Evolutionary conservation across 2,329 filamentous ascomycete genomes (phyloP).

Genomic region (Sclerotinia glacialis): DNA sequence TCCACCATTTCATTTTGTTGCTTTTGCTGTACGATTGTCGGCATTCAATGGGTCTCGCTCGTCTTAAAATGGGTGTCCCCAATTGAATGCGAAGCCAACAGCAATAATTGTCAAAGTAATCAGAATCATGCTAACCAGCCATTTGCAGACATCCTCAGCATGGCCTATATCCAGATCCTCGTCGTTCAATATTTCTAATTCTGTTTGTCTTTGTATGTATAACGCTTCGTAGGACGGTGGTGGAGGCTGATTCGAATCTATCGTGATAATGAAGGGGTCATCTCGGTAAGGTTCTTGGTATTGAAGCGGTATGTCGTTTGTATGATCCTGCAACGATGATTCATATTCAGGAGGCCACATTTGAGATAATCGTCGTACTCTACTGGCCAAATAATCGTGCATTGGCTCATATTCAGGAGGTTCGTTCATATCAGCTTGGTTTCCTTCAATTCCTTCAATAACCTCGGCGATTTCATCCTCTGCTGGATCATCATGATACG

Average conservation of each 20-base stretch:
- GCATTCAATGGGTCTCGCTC: background rate
- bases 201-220: slow-evolving; percentile 26
- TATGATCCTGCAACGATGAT: slow-evolving; percentile 3
- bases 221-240: slow-evolving; percentile 35
- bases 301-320: slow-evolving; percentile 17
- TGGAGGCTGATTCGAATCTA: slow-evolving; percentile 28
- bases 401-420: slow-evolving; percentile 37
- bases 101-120: slow-evolving; percentile 32
- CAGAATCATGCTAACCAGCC: slow-evolving; percentile 37
- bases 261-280: slow-evolving; percentile 34
- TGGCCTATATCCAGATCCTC: slow-evolving; percentile 28
- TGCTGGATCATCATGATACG: slow-evolving; percentile 34
- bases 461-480: slow-evolving; percentile 24
- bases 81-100: slow-evolving; percentile 36
- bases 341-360: slow-evolving; percentile 14
- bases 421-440: slow-evolving; percentile 8
- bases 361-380: slow-evolving; percentile 25
- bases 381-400: slow-evolving; percentile 34
- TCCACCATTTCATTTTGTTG: slow-evolving; percentile 2
- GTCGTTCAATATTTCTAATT: slow-evolving; percentile 28
- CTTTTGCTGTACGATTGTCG: background rate
- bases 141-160: slow-evolving; percentile 35
- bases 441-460: background rate
- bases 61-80: slow-evolving; percentile 28
- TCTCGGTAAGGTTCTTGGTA: slow-evolving; percentile 34